Evolutionary conservation across 805 yeast species (phyloP).

Genomic region (Barnettozyma wickerhamii): DNA sequence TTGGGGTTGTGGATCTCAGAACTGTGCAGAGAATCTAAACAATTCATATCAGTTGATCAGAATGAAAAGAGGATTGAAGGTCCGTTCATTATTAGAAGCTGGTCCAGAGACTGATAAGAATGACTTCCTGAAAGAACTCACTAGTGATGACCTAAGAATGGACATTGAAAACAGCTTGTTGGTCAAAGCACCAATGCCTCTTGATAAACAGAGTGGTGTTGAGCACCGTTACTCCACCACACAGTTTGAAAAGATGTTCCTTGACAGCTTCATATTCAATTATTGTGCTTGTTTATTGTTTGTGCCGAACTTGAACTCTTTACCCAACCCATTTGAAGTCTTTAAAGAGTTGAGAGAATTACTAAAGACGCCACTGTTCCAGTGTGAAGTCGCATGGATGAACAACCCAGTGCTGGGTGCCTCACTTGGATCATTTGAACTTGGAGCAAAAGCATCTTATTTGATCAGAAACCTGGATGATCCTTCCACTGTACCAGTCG

Average conservation of each 20-base stretch:
- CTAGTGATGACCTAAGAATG: slow-evolving; percentile 19
- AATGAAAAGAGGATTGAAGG: too few relatives aligned
- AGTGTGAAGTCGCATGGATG: slow-evolving; percentile 35
- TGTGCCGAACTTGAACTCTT: slow-evolving; percentile 27
- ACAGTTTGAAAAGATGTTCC: slow-evolving; percentile 14
- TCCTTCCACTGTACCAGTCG: slow-evolving; percentile 8
- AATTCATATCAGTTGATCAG: slow-evolving; percentile 34
- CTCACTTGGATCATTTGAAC: slow-evolving; percentile 32
- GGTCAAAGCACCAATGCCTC: background rate
- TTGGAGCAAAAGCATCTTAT: slow-evolving; percentile 33
- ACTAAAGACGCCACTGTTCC: slow-evolving; percentile 32
- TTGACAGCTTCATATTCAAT: slow-evolving; percentile 42
- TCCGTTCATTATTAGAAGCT: too few relatives aligned
- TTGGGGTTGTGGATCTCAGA: slow-evolving; percentile 16
- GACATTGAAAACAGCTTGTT: slow-evolving; percentile 20
- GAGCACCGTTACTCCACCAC: background rate
- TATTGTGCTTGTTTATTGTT: slow-evolving; percentile 36
- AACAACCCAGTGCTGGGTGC: slow-evolving; percentile 39
- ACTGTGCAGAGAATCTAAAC: slow-evolving; percentile 25
- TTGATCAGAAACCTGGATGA: slow-evolving; percentile 15
- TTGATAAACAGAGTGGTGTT: background rate
- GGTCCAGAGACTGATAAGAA: too few relatives aligned
- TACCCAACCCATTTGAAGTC: slow-evolving; percentile 41
- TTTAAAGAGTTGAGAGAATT: slow-evolving; percentile 31
- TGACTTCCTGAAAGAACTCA: background rate